Base-by-base conservation (phyloP, 2,329 filamentous ascomycete species). In the Ascochyta viciae-villosae region DNA sequence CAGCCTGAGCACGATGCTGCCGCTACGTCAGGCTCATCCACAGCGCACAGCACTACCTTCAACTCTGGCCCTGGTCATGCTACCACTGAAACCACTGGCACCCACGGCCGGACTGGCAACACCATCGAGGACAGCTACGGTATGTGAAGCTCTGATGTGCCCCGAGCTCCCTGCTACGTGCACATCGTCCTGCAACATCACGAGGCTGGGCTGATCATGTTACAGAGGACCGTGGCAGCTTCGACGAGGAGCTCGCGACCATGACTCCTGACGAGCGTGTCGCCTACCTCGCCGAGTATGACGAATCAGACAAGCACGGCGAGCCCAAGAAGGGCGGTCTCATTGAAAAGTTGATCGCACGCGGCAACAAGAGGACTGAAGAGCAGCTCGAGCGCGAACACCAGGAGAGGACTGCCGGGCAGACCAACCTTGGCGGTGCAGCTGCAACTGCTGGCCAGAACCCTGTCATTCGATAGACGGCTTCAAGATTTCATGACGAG, bases 301-400 rank as follows among this genome's bases (percentile, higher is more conserved):
- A 75, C 38, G 68, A 75, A 26, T 71, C 71, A 31, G 73, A 75
- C 58, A 65, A 66, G 52, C 60, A 63, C 24, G 73, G 62, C 46
- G 50, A 54, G 38, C 65, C 68, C 27, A 75, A 73, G 61, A 72
- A 71, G 61, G 71, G 71, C 27, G 65, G 68, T 23, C 63, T 72
- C 16, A 61, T 74, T 19, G 70, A 74, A 42, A 69, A 65, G 63
- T 62, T 74, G 45, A 74, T 74, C 42, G 70, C 68, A 19, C 63
- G 66, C 24, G 72, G 72, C 24, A 74, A 74, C 59, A 74, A 72
- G 66, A 62, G 63, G 44, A 74, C 71, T 3, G 71, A 74, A 53
- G 71, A 74, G 27, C 66, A 74, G 57, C 58, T 74, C 34, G 65
- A 45, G 40, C 57, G 56, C 39, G 71, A 74, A 60, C 51, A 60